Conservation (phyloP, 2,329 filamentous ascomycete species). For the Leptodontidium sp. region DNA sequence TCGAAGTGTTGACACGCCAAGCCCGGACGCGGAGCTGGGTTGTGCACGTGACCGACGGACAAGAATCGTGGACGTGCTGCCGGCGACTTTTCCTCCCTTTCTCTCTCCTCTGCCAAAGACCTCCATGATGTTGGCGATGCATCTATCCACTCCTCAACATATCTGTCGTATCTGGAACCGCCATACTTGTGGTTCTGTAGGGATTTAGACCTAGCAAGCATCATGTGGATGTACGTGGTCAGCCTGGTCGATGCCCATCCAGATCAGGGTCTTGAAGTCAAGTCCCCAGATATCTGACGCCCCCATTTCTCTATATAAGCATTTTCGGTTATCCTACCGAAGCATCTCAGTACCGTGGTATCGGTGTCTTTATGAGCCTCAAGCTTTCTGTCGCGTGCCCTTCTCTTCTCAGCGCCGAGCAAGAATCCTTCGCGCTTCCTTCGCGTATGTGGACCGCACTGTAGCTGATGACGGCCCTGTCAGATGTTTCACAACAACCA, state of each 20-base stretch:
- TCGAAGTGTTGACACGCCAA: conserved; percentile 15
- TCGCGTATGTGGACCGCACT: not conserved
- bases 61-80: not conserved
- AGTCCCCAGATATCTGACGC: conserved; percentile 3
- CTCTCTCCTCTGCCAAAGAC: not conserved
- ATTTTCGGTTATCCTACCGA: not conserved
- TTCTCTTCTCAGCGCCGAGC: not conserved
- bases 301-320: conserved; percentile 17
- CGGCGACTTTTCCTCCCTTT: not conserved
- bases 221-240: not conserved
- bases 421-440: conserved; percentile 6
- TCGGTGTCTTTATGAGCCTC: conserved; percentile 12
- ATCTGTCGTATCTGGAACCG: not conserved
- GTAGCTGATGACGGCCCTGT: conserved; percentile 6
- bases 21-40: not conserved
- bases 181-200: not conserved
- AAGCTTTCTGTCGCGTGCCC: conserved; percentile 5
- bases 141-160: not conserved
- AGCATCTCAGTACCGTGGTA: conserved; percentile 1
- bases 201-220: conserved; percentile 17
- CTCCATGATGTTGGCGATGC: not conserved
- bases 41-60: not conserved
- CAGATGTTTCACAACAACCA: conserved; percentile 14
- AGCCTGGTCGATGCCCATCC: conserved; percentile 1
- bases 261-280: conserved; percentile 5